A percentile compares a stretch with the other conserved stretches of the same genome.
phyloP scores from a whole-genome alignment of 2,329 filamentous ascomycete genomes.

The Penicillium paneum region DNA sequence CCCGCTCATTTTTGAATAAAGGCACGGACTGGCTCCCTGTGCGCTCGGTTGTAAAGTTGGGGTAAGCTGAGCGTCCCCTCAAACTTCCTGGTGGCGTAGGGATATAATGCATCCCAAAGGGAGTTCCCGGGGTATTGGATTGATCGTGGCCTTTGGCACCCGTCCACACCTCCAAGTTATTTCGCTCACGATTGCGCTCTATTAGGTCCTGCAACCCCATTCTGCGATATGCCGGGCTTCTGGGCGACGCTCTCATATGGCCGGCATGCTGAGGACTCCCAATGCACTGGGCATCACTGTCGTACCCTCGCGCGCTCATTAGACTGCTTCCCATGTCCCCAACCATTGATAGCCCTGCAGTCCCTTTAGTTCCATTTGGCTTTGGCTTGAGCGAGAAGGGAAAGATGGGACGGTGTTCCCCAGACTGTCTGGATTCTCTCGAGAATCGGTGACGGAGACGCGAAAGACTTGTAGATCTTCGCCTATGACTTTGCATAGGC shows the following conservation, averaged over 20 bases:
- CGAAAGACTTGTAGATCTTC: conserved; percentile 24
- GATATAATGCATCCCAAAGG: conserved; percentile 17
- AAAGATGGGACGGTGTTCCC: conserved; percentile 17
- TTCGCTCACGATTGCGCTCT: conserved; percentile 20
- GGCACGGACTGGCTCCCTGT: background rate
- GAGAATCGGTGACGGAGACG: conserved; percentile 35
- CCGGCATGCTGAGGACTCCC: conserved; percentile 30
- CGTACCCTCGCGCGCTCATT: conserved; percentile 40
- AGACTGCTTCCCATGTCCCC: conserved; percentile 33
- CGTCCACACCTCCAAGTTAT: conserved; percentile 13
- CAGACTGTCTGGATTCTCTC: conserved; percentile 26
- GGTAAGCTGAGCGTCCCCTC: background rate
- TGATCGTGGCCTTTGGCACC: background rate
- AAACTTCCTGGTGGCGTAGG: conserved; percentile 16
- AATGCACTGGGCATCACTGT: conserved; percentile 43
- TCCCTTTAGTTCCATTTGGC: conserved; percentile 10
- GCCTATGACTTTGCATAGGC: conserved; percentile 7
- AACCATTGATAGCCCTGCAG: conserved; percentile 8
- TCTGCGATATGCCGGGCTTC: conserved; percentile 3
- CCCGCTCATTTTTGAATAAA: background rate
- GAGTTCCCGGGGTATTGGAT: conserved; percentile 3
- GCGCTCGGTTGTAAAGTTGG: background rate
- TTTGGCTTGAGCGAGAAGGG: conserved; percentile 19
- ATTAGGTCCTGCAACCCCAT: conserved; percentile 20
- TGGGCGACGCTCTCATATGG: conserved; percentile 6